A percentile compares a stretch with the other conserved stretches of the same genome.
Conservation (phyloP, 2,329 filamentous ascomycete genomes). For the Graphiopsis chlorocephala region DNA sequence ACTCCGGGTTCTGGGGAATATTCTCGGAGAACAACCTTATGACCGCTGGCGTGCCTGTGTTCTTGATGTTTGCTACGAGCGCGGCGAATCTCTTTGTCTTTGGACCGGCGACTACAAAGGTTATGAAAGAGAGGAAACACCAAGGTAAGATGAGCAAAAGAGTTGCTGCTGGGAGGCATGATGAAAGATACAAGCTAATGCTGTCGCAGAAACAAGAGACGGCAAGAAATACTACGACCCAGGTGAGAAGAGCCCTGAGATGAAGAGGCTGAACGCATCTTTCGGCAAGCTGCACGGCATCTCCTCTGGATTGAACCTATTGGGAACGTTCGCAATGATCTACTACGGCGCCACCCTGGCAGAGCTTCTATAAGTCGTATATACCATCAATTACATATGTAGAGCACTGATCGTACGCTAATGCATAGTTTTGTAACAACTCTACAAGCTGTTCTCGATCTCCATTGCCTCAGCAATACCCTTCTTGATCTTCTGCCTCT, state of each 20-base stretch:
- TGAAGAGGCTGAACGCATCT: slow-evolving; percentile 73
- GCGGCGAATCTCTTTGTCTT: slow-evolving; percentile 68
- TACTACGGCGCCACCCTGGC: slow-evolving; percentile 77
- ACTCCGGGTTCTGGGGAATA: slow-evolving; percentile 38
- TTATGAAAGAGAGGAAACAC: slow-evolving; percentile 72
- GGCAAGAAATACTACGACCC: slow-evolving; percentile 82
- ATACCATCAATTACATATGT: slow-evolving; percentile 6
- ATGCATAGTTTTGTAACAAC: background rate
- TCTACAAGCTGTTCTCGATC: slow-evolving; percentile 29
- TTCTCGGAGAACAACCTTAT: slow-evolving; percentile 60
- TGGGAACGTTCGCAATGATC: slow-evolving; percentile 65
- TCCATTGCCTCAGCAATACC: slow-evolving; percentile 32
- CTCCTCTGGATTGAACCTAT: slow-evolving; percentile 75
- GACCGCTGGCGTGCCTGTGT: slow-evolving; percentile 66
- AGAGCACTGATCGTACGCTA: background rate
- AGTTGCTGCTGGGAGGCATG: background rate
- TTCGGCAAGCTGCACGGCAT: slow-evolving; percentile 79
- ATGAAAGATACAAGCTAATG: background rate
- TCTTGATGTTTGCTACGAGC: slow-evolving; percentile 67
- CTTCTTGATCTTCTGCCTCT: slow-evolving; percentile 28
- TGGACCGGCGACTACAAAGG: slow-evolving; percentile 70
- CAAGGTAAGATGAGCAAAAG: slow-evolving; percentile 61
- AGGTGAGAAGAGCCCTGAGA: slow-evolving; percentile 77
- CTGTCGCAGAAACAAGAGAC: slow-evolving; percentile 67
- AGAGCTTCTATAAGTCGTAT: slow-evolving; percentile 49